phyloP scores from a whole-genome alignment of 2,329 filamentous ascomycete species.

The Colletotrichum graminicola region DNA sequence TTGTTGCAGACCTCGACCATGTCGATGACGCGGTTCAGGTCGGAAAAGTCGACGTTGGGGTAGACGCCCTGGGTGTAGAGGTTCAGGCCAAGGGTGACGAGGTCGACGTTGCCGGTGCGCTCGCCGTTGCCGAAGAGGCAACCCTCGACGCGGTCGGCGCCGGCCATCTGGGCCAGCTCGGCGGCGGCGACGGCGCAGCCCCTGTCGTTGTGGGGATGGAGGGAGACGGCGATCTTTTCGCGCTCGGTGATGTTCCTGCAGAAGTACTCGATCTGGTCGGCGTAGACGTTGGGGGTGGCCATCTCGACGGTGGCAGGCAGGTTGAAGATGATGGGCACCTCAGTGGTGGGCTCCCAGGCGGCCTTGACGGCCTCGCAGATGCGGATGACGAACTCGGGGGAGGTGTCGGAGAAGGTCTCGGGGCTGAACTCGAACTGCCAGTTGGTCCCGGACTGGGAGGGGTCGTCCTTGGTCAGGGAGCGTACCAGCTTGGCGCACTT shows the following conservation, averaged over 20 bases:
- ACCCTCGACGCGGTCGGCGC: slow-evolving; percentile 92
- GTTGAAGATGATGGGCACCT: slow-evolving; percentile 91
- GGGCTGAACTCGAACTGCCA: slow-evolving; percentile 89
- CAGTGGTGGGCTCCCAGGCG: slow-evolving; percentile 80
- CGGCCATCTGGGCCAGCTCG: slow-evolving; percentile 95
- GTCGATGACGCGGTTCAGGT: slow-evolving; percentile 87
- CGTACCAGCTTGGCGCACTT: slow-evolving; percentile 88
- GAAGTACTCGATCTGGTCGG: slow-evolving; percentile 97
- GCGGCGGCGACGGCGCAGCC: slow-evolving; percentile 91
- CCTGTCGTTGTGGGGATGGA: slow-evolving; percentile 95
- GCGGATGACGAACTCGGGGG: slow-evolving; percentile 83
- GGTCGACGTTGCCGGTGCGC: slow-evolving; percentile 93
- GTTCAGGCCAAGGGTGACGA: slow-evolving; percentile 92
- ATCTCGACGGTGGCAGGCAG: slow-evolving; percentile 96
- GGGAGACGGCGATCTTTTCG: slow-evolving; percentile 87
- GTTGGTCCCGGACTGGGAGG: slow-evolving; percentile 66
- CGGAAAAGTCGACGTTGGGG: slow-evolving; percentile 90
- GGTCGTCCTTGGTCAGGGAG: slow-evolving; percentile 87
- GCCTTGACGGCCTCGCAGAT: slow-evolving; percentile 94
- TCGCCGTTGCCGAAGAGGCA: slow-evolving; percentile 94
- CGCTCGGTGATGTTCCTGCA: slow-evolving; percentile 86
- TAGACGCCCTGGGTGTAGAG: slow-evolving; percentile 93
- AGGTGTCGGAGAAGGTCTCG: slow-evolving; percentile 91
- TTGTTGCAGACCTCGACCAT: slow-evolving; percentile 94
- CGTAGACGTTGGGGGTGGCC: slow-evolving; percentile 94